Evolutionary conservation across 306 rosid genomes (phyloP), one percentile per base, ranked within the genome.

Genomic region (Cicer chorassanicum): DNA sequence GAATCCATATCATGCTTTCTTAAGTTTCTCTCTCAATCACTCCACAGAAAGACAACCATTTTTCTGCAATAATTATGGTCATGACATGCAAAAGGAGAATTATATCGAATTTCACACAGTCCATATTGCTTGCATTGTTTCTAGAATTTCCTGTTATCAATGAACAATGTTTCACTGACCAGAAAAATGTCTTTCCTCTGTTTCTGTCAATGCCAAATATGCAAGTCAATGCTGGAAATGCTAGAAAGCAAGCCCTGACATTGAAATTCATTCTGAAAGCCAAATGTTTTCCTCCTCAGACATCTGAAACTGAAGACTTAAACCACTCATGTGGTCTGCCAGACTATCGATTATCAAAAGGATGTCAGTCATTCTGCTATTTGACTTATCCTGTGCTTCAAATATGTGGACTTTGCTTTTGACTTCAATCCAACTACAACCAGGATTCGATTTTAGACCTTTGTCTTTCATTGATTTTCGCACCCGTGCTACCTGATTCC

Each of bases 361-460:
- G 71, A 88, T 79, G 45, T 83, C 88, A 56, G 59, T 42, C 86
- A 86, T 84, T 83, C 67, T 84, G 16, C 75, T 45, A 67, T 83
- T 86, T 60, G 94, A 83, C 72, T 53, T 66, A 57, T 88, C 92
- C 77, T 86, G 97, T 50, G 88, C 94, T 79, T 88, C 85, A 82
- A 91, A 93, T 76, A 63, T 86, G 42, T 86, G 83, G 48, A 89
- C 85, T 43, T 74, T 63, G 40, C 85, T 86, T 56, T 87, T 81
- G 15, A 89, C 65, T 84, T 88, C 92, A 82, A 89, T 79, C 96
- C 98, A 93, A 76, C 98, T 89, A 65, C 62, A 84, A 44, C 97
- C 97, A 4, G 92, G 87, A 82, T 81, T 86, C 0, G 89, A 86
- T 16, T 79, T 93, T 70, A 91, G 79, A 39, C 90, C 94, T 69